phyloP scores from a whole-genome alignment of 805 yeast species.

The Teunomyces stri region DNA sequence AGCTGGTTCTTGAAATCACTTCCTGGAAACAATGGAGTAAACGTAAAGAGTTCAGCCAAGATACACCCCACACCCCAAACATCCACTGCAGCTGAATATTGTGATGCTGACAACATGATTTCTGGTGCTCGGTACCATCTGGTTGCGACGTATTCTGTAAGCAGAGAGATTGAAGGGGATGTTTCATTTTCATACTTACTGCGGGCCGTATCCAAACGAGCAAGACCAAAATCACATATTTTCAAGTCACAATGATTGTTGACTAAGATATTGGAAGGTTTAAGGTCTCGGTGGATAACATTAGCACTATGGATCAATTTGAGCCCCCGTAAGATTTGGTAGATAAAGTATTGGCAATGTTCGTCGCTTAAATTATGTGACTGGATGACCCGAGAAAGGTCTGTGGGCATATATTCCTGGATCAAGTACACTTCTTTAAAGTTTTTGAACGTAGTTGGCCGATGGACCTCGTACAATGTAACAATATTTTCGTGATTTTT shows the following conservation, averaged over 20 bases:
- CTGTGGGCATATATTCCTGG: constrained; percentile 78
- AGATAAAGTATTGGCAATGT: constrained; percentile 67
- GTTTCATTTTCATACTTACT: constrained; percentile 23
- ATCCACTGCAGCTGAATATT: constrained; percentile 74
- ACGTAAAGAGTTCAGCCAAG: constrained; percentile 62
- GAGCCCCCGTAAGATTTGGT: constrained; percentile 68
- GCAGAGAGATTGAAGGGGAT: constrained; percentile 34
- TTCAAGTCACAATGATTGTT: constrained; percentile 72
- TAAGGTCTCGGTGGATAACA: constrained; percentile 74
- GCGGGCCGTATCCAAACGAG: constrained; percentile 50
- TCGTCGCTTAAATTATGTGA: constrained; percentile 59
- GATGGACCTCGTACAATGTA: constrained; percentile 61
- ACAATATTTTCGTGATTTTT: constrained; percentile 71
- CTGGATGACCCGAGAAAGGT: constrained; percentile 60
- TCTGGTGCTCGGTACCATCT: constrained; percentile 87
- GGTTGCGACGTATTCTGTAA: constrained; percentile 83
- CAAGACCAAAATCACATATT: constrained; percentile 76
- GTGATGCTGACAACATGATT: constrained; percentile 70
- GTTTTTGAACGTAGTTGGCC: constrained; percentile 54
- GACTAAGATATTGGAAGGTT: constrained; percentile 68
- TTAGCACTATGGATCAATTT: constrained; percentile 70
- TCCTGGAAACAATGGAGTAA: constrained; percentile 72
- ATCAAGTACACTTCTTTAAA: constrained; percentile 73
- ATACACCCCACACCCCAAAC: constrained; percentile 83
- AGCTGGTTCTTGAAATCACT: constrained; percentile 69